A percentile compares a stretch with the other conserved stretches of the same genome.
These are phyloP conservation scores for Eucalyptus sp. DNA, from an alignment of 345 rosid genomes.

Conservation along the genomic window DNA sequence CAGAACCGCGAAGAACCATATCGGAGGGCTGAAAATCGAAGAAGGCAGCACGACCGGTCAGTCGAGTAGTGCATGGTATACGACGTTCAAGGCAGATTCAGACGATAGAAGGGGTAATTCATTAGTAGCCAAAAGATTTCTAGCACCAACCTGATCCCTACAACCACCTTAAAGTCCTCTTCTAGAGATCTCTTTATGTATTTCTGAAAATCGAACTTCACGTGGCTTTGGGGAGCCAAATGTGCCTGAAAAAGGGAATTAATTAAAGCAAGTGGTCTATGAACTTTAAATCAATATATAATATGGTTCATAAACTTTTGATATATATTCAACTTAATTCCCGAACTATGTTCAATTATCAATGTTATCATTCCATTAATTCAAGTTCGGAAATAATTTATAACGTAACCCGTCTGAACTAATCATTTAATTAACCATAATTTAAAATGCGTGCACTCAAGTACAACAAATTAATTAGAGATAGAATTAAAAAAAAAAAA, in stretches of 20 bases:
- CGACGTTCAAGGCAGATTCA: not conserved
- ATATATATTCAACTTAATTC: not conserved
- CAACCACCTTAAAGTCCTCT: constrained; percentile 79
- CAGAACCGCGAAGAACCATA: constrained; percentile 74
- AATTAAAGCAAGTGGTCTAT: not conserved
- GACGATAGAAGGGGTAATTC: not conserved
- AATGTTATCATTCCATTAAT: too few relatives aligned
- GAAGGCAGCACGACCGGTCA: not conserved
- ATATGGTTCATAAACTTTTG: accelerated
- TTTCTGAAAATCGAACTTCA: constrained; percentile 57
- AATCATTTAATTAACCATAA: not conserved
- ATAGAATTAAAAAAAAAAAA: not conserved
- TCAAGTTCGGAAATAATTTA: not conserved
- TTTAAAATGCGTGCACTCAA: not conserved
- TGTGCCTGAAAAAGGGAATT: constrained; percentile 47
- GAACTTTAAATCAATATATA: too few relatives aligned
- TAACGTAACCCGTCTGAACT: not conserved
- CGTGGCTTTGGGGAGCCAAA: constrained; percentile 62
- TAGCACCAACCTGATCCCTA: constrained; percentile 57
- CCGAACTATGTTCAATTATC: not conserved
- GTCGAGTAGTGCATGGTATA: not conserved
- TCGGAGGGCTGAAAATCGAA: constrained; percentile 42
- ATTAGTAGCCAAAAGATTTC: not conserved
- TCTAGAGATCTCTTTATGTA: constrained; percentile 85
- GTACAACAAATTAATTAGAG: not conserved